phyloP scores from a whole-genome alignment of 345 rosid genomes.

The Boechera divaricarpa region DNA sequence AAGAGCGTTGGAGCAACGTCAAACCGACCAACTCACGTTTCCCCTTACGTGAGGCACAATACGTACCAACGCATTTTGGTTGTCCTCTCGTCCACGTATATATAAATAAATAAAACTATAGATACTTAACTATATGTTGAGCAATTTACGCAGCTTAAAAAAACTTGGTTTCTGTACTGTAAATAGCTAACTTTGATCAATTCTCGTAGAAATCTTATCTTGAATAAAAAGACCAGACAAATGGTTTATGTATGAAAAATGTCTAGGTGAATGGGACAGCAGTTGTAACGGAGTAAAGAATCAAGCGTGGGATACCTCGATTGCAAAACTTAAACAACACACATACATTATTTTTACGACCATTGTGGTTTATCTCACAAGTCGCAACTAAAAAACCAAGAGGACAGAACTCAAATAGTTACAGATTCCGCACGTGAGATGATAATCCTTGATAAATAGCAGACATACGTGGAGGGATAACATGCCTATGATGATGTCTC shows the following conservation, averaged over 20 bases:
- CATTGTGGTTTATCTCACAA: constrained; percentile 11
- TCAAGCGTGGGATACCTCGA: background rate
- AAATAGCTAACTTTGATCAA: background rate
- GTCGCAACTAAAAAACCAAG: background rate
- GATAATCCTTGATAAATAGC: background rate
- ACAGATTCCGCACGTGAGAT: constrained; percentile 13
- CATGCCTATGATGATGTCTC: constrained; percentile 31
- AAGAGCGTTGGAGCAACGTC: constrained; percentile 29
- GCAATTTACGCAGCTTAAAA: background rate
- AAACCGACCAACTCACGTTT: constrained; percentile 38
- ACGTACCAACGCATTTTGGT: constrained; percentile 39
- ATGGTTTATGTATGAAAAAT: background rate
- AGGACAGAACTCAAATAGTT: background rate
- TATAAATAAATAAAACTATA: background rate
- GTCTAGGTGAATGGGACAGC: background rate
- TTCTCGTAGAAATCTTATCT: background rate
- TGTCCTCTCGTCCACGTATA: constrained; percentile 12
- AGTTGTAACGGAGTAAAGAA: constrained; percentile 1
- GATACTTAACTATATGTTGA: background rate
- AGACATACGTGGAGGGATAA: constrained; percentile 19
- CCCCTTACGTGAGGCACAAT: constrained; percentile 35
- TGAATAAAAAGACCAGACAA: background rate
- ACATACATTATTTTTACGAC: background rate
- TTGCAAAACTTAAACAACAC: background rate
- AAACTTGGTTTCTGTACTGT: background rate